These are phyloP conservation scores for Musa schizocarpa DNA, from an alignment of 176 grass and related monocot genomes.

Conservation along the genomic window DNA sequence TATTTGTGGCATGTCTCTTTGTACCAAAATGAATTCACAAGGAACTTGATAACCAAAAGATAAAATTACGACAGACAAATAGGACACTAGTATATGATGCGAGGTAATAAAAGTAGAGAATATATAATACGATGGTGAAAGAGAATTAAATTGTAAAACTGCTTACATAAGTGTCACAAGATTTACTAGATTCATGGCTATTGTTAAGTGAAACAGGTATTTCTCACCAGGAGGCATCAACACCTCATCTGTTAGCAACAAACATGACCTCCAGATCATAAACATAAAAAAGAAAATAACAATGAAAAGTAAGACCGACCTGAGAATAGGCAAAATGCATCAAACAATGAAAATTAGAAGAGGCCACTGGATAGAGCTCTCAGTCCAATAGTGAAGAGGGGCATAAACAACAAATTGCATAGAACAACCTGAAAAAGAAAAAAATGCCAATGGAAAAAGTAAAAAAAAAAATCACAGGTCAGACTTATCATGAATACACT, in stretches of 20 bases:
- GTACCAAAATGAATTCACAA: too few relatives aligned
- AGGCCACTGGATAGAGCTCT: slow-evolving; percentile 92
- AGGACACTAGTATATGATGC: neutral
- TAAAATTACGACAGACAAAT: too few relatives aligned
- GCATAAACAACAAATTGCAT: too few relatives aligned
- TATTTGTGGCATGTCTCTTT: too few relatives aligned
- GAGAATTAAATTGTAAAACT: neutral
- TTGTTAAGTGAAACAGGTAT: slow-evolving; percentile 63
- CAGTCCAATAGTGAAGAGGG: slow-evolving; percentile 67
- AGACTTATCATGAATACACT: too few relatives aligned
- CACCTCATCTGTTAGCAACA: slow-evolving; percentile 41
- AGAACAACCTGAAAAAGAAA: too few relatives aligned
- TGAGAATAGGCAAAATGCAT: slow-evolving; percentile 68
- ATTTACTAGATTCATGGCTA: slow-evolving; percentile 88
- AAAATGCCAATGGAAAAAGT: too few relatives aligned
- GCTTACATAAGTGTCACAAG: slow-evolving; percentile 71
- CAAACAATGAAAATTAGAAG: slow-evolving; percentile 55
- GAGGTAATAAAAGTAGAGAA: too few relatives aligned
- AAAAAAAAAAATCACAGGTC: too few relatives aligned
- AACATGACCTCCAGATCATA: slow-evolving; percentile 16
- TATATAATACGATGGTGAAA: too few relatives aligned
- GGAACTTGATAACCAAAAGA: too few relatives aligned
- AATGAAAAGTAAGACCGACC: slow-evolving; percentile 26
- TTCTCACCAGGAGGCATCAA: slow-evolving; percentile 91
- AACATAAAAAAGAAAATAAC: neutral